Conservation (phyloP, 306 rosid genomes). For the Sicyos edulis region DNA sequence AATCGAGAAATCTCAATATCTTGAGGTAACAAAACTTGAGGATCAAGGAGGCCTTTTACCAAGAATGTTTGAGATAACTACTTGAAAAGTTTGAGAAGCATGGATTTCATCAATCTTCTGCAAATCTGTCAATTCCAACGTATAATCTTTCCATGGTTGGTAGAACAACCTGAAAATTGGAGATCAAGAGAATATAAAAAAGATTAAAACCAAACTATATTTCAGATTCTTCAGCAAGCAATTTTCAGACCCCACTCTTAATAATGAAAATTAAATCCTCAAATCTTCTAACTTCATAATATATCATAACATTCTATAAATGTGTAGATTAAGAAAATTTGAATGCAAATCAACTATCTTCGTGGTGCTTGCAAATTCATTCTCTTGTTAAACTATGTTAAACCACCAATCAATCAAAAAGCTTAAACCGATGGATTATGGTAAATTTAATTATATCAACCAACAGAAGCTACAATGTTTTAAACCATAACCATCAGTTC, state of each 20-base stretch:
- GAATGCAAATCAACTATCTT: background rate
- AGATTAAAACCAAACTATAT: background rate
- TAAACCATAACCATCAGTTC: background rate
- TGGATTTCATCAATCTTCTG: constrained; percentile 69
- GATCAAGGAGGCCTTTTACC: constrained; percentile 38
- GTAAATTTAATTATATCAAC: no score
- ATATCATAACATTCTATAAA: background rate
- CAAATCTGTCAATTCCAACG: constrained; percentile 34
- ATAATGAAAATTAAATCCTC: background rate
- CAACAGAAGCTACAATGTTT: background rate
- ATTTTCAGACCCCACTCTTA: background rate
- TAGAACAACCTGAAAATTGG: constrained; percentile 54
- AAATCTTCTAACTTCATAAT: background rate
- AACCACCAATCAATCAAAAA: no score
- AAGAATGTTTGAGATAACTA: constrained; percentile 46
- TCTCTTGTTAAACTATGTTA: no score
- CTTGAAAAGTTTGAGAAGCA: constrained; percentile 52
- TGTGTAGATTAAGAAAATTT: background rate
- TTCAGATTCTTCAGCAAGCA: background rate
- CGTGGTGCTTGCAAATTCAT: background rate
- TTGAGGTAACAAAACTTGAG: constrained; percentile 32
- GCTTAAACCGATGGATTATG: no score
- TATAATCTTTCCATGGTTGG: constrained; percentile 57
- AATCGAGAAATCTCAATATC: constrained; percentile 44
- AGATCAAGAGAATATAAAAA: background rate